Conservation (phyloP, 495 filamentous ascomycete species). For the Stereocaulon alpinum region DNA sequence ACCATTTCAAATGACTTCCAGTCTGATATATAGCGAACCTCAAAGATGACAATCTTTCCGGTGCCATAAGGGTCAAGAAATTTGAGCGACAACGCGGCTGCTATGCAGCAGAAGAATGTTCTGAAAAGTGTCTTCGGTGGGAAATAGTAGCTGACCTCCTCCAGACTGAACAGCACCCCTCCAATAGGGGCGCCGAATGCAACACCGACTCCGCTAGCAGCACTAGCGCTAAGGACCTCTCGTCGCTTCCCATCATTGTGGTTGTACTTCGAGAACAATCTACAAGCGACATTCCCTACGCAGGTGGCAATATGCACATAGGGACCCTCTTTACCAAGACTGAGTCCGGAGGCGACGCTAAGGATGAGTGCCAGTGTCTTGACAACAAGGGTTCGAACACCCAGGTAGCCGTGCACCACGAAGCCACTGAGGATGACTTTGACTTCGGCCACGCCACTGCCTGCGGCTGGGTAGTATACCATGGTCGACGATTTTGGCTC, state of each 20-base stretch:
- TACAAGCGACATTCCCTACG: conserved; percentile 89
- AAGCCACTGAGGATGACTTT: conserved; percentile 97
- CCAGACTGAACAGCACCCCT: conserved; percentile 85
- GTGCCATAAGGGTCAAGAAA: conserved; percentile 95
- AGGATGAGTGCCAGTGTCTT: conserved; percentile 79
- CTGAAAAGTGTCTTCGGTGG: conserved; percentile 96
- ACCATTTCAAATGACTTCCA: conserved; percentile 90
- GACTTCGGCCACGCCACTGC: conserved; percentile 93
- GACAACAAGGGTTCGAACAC: conserved; percentile 74
- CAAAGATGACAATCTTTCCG: conserved; percentile 89
- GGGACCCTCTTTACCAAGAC: conserved; percentile 91
- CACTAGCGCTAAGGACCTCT: conserved; percentile 86
- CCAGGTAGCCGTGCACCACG: conserved; percentile 91
- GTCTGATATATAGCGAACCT: conserved; percentile 84
- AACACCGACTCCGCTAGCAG: conserved; percentile 86
- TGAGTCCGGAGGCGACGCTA: conserved; percentile 85
- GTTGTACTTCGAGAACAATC: conserved; percentile 87
- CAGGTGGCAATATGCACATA: conserved; percentile 97
- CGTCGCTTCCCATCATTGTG: conserved; percentile 83
- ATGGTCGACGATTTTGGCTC: conserved; percentile 47
- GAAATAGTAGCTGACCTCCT: conserved; percentile 97
- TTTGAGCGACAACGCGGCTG: conserved; percentile 77
- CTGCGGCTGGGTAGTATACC: conserved; percentile 91
- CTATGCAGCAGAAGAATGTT: conserved; percentile 97
- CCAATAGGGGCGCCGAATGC: conserved; percentile 91